phyloP scores from a whole-genome alignment of 768 basidiomycete species.

The Boletus rubropictus region DNA sequence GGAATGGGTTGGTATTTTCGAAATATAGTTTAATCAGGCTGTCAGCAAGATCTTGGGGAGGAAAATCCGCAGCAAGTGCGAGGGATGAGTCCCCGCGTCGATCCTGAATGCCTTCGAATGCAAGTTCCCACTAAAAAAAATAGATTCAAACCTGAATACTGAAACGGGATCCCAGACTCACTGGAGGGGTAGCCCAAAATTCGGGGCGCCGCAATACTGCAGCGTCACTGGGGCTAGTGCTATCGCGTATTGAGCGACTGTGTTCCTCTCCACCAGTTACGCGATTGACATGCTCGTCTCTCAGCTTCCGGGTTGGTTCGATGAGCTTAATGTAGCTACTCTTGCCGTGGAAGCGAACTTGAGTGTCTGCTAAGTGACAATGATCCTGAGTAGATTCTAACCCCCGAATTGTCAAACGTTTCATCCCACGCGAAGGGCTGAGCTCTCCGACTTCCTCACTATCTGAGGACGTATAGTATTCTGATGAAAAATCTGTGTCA shows the following conservation, averaged over 20 bases:
- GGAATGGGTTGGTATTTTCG: slow-evolving; percentile 46
- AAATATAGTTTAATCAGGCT: slow-evolving; percentile 68
- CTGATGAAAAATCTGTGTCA: slow-evolving; percentile 27
- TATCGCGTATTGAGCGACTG: slow-evolving; percentile 15
- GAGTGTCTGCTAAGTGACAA: slow-evolving; percentile 32
- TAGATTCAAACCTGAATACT: neutral
- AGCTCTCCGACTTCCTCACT: slow-evolving; percentile 36
- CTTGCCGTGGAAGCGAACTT: slow-evolving; percentile 56
- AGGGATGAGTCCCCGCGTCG: slow-evolving; percentile 24
- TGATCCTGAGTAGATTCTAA: slow-evolving; percentile 34
- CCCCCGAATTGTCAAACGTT: slow-evolving; percentile 34
- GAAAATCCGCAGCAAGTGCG: slow-evolving; percentile 45
- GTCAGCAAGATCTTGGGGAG: slow-evolving; percentile 54
- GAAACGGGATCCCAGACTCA: slow-evolving; percentile 28
- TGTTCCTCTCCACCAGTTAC: slow-evolving; percentile 17
- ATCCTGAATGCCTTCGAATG: slow-evolving; percentile 43
- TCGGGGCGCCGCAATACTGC: slow-evolving; percentile 35
- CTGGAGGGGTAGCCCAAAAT: slow-evolving; percentile 57
- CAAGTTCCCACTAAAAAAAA: slow-evolving; percentile 49
- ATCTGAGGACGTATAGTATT: slow-evolving; percentile 29
- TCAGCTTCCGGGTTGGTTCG: slow-evolving; percentile 47
- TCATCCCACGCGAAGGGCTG: slow-evolving; percentile 36
- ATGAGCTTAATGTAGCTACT: slow-evolving; percentile 55
- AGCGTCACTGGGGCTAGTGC: slow-evolving; percentile 17
- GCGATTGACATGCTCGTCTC: slow-evolving; percentile 45